Base-by-base conservation (phyloP, 352 stramenopile species). In the Halophytophthora batemanensis region DNA sequence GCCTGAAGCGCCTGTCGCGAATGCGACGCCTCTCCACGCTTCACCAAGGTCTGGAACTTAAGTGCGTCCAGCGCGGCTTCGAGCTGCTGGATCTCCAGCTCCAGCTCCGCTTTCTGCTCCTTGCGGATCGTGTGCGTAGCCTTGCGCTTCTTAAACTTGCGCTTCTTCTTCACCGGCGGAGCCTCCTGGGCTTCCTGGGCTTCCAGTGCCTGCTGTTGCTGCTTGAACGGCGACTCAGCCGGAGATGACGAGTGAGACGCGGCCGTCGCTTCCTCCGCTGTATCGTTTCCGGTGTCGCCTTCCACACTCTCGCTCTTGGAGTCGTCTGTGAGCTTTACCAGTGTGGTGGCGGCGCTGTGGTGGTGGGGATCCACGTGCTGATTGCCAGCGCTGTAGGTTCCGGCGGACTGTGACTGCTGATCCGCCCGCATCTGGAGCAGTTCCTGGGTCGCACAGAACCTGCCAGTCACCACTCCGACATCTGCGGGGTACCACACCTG, bases 121-220 rank as follows among this genome's bases (percentile, higher is more conserved):
- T 73, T 73, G 22, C 67, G 67, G 31, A 77, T 43, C 15, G 67
- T 73, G 50, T 73, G 59, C 17, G 67, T 77, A 15, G 67, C 59
- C 42, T 73, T 73, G n/a, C 67, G 56, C 47, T 71, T 75, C 59
- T 71, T 75, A 45, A 73, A 73, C 23, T 57, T 43, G 1, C 57
- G 47, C 51, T 69, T 71, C 44, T 57, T 70, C 50, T 64, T 69
- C 18, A 36, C 31, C 6, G 23, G 12, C 5, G 37, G 48, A 10
- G 25, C 4, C 8, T 4, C 4, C 8, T 31, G 25, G 25, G 4
- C 25, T 31, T 31, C 25, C 14, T 44, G 4, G n/a, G n/a, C n/a
- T 15, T 53, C 22, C 10, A 28, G 45, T 21, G 56, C 44, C 36
- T 40, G 18, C 6, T 52, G 15, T 6, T 45, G 45, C 14, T 52